Base-by-base conservation (phyloP, 331 rosid species). In the Rhamnella rubrinervis region DNA sequence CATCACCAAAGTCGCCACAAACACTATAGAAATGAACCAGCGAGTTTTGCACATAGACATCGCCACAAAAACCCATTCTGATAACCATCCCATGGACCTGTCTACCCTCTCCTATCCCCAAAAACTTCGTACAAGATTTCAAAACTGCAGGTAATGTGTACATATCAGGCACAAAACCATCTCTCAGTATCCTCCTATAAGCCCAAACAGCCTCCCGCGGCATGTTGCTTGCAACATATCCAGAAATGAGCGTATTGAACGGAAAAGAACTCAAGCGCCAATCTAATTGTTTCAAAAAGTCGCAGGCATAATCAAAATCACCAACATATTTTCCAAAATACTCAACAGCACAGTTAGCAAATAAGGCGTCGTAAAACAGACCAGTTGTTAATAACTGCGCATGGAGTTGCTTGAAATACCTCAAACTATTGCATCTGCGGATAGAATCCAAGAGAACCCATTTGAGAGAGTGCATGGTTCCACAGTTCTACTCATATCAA, bases 121-220 rank as follows among this genome's bases (percentile, higher is more conserved):
- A 70, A 76, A 84, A 89, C 82, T 80, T 85, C 7, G 87, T 68
- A 82, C 98, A 92, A n/a, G 95, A 83, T 75, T 92, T 92, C 77
- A 92, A 40, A 78, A 85, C 80, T 11, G 86, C 87, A 2, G 95
- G 91, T 62, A 89, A 63, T 65, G 95, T 89, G 70, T 65, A 92
- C 49, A 74, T 75, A 73, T 89, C 98, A 50, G 96, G 88, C 56
- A 75, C 56, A 80, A 92, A 92, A 46, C 89, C 98, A 58, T 87
- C 83, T 68, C 87, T 77, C 28, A 86, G 73, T 55, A 68, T 57
- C 72, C 81, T 82, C 70, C 80, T 84, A 75, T 77, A 92, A 39
- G 77, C 71, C 60, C 68, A 49, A 53, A 85, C 61, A 6, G 85
- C 91, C 63, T 59, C 68, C 75, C 82, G 64, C 3, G 95, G 86